These are phyloP conservation scores for Urochloa ruziziensis DNA, from an alignment of 176 grass and related monocot species.

Conservation along the genomic window DNA sequence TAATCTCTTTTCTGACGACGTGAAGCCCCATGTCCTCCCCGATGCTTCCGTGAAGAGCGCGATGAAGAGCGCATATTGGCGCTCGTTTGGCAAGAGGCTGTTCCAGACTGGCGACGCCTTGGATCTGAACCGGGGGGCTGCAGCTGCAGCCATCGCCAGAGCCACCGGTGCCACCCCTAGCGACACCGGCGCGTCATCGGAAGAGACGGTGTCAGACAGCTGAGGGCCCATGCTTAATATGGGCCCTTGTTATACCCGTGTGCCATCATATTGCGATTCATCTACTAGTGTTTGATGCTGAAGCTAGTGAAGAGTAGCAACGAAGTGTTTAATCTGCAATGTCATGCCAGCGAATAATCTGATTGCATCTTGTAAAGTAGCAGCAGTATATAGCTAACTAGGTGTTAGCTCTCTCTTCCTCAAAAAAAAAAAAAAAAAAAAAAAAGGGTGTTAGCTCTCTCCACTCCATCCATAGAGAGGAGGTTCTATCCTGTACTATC, in stretches of 20 bases:
- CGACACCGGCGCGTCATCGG: conserved; percentile 51
- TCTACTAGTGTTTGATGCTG: not conserved
- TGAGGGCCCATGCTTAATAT: conserved; percentile 17
- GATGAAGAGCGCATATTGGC: conserved; percentile 35
- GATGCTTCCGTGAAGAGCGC: conserved; percentile 33
- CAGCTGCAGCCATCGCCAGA: conserved; percentile 11
- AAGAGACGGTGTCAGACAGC: conserved; percentile 72
- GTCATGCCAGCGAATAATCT: not conserved
- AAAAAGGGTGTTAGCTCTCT: too few relatives aligned
- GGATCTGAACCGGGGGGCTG: conserved; percentile 40
- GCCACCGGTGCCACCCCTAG: conserved; percentile 28
- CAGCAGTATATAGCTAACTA: not conserved
- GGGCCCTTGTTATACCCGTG: not conserved
- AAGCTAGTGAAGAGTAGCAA: not conserved
- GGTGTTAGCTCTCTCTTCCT: not conserved
- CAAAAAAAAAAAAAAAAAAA: too few relatives aligned
- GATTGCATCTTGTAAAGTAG: not conserved
- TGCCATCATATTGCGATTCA: not conserved
- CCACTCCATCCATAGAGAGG: not conserved
- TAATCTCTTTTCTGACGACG: conserved; percentile 13
- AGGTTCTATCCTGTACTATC: not conserved
- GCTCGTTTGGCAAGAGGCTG: conserved; percentile 32
- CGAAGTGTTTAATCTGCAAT: not conserved
- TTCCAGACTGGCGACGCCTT: conserved; percentile 27
- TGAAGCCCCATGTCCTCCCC: conserved; percentile 29